These are phyloP conservation scores for Mycena latifolia DNA, from an alignment of 768 basidiomycete species.

Conservation along the genomic window DNA sequence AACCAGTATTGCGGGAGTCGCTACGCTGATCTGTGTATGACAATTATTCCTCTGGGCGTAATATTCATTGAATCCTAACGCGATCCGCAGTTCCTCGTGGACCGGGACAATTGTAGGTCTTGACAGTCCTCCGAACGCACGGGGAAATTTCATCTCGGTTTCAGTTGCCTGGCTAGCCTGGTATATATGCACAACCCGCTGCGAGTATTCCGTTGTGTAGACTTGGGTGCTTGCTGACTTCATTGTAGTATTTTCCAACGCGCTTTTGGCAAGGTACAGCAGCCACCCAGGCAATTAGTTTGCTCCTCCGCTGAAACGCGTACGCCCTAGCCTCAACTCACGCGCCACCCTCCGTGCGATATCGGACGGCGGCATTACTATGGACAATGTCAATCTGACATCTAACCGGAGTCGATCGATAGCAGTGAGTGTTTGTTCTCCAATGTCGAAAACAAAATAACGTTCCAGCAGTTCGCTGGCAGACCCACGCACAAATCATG, in stretches of 20 bases:
- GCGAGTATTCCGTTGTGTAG: neutral
- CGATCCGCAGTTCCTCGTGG: neutral
- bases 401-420: no score
- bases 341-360: neutral
- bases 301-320: neutral
- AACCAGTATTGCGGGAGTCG: neutral
- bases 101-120: neutral
- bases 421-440: conserved; percentile 34
- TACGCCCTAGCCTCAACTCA: conserved; percentile 1
- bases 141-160: neutral
- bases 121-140: neutral
- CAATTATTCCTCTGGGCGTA: neutral
- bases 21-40: neutral
- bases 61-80: neutral
- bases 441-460: no score
- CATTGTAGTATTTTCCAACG: neutral
- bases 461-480: no score
- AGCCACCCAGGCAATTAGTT: neutral
- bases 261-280: neutral
- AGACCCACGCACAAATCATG: no score
- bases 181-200: neutral
- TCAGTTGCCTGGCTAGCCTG: neutral
- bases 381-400: neutral
- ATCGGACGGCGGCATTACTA: no score
- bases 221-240: neutral